Base-by-base conservation (phyloP, 495 filamentous ascomycete genomes). In the Annulohypoxylon maeteangense region DNA sequence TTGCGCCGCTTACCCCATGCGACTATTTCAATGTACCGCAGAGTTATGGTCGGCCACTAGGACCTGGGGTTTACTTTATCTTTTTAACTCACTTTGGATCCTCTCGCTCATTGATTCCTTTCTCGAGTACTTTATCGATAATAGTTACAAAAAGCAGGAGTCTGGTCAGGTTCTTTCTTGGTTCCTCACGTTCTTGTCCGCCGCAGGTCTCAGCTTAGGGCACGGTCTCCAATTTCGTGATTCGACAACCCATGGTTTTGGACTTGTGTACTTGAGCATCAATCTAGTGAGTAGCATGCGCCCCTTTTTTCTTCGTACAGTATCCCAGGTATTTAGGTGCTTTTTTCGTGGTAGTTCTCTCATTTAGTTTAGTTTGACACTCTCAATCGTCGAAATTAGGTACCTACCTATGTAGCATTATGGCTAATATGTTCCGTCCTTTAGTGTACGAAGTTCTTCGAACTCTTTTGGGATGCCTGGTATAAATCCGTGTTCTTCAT, bases 241-340 rank as follows among this genome's bases (percentile, higher is more conserved):
- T 29, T 63, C 60, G 1, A 54, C 60, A 16, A 53, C 60, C 23
- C 51, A 29, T n/a, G 31, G 45, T 14, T 63, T 53, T 29, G 47
- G 60, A 29, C 18, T 63, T 20, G 31, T 31, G 27, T 62, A 50
- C 18, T 45, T 62, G 3, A 16, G 47, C 7, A 54, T 64, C 12
- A 44, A 64, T 45, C 10, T 55, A 10, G 61, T 64, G 23, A 64
- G 61, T 44, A 44, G 7, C n/a, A 12, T 32, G 3, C 11, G 5
- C 11, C 25, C 11, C 11, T 23, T 31, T 7, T 4, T n/a, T 47
- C 40, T 2, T 40, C 12, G 12, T n/a, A 14, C 5, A 18, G n/a
- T 44, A 3, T 20, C 40, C 5, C 5, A 20, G n/a, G 16, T 29
- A 3, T 29, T 29, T 29, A n/a, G n/a, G n/a, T n/a, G n/a, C n/a